Evolutionary conservation across 1,284 basidiomycete species (phyloP), one percentile per base, ranked within the genome.

Genomic region (Schizophyllum commune): DNA sequence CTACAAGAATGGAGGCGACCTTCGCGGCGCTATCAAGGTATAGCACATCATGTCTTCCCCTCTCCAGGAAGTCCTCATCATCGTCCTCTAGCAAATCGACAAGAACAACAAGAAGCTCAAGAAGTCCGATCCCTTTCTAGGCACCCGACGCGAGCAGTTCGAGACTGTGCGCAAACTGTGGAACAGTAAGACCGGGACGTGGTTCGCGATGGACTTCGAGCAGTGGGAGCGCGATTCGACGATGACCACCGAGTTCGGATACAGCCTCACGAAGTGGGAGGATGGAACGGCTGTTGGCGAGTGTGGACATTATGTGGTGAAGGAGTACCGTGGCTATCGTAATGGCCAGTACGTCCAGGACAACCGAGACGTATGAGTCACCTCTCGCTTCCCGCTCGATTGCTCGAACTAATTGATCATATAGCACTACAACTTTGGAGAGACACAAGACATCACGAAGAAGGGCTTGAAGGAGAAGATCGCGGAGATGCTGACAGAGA

Each of bases 161-260:
- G 89, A 91, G 68, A 80, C 80, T 6, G 79, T 85, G 20, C 82
- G 89, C n/a, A 72, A 77, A 0, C 77, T 85, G 56, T 92, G 85
- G 84, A 71, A 72, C 0, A 77, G 78, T 60, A 82, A 83, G 67
- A 76, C 71, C 39, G 89, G 88, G 34, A 80, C 82, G 8, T 92
- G 89, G 88, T 80, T 82, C 67, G 83, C 90, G 13, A 73, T 92
- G 58, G 91, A 93, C 71, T 87, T 93, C 65, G 91, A 93, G 71
- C 81, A 80, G 11, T 92, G 89, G 88, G 91, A 92, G 68, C 74
- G 75, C 60, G 88, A 91, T 39, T 87, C 91, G 67, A 81, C 71
- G 0, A 63, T 86, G 21, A 75, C 91, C 65, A 91, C 88, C 27
- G 90, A 93, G 70, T 86, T 90, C 65, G 90, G 90, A n/a, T 92